Base-by-base conservation (phyloP, 2,329 filamentous ascomycete genomes). In the Penicillium sp. region DNA sequence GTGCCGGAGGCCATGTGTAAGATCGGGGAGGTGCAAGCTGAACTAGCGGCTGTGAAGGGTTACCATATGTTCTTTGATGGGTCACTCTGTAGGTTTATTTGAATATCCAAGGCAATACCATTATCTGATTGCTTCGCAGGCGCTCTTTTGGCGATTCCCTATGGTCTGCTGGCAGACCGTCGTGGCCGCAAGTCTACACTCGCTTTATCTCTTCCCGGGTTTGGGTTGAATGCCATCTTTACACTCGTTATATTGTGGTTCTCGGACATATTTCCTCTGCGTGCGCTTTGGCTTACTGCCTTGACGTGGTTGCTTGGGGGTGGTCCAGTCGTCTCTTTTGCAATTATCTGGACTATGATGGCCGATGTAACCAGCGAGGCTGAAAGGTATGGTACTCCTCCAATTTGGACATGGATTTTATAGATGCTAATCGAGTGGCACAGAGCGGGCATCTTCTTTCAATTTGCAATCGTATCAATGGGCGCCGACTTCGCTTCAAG, bases 1-100 rank as follows among this genome's bases (percentile, higher is more conserved):
- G 73, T 82, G 16, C 67, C 72, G 1, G 79, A 82, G 68, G 67
- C 71, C n/a, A 60, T 77, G 58, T 82, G 79, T 64, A 82, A 82
- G 67, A 65, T 76, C n/a, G 72, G 75, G 32, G 70, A 70, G 40
- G 72, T 82, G 21, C 79, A 81, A 60, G 71, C 77, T 45, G 74
- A 78, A 62, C 59, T 81, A 60, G 79, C 79, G 1, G 75, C 76
- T 50, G 75, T 82, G 13, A 79, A 80, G 59, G 79, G 77, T 2
- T 79, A 78, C 67, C 72, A 75, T 63, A 77, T 78, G 57, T 77
- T 78, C 51, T 80, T 79, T 56, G 76, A 79, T 61, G 75, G 73
- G 4, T 55, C 74, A 31, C 56, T 74, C 37, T 72, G 73, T 73
- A 70, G 39, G 69, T 60, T 46, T 4, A 25, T 29, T 25, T 21